Percentiles rank a stretch among this genome's conserved stretches.
These are phyloP conservation scores for Microsporum audouinii DNA, from an alignment of 2,329 filamentous ascomycete species.

Conservation along the genomic window DNA sequence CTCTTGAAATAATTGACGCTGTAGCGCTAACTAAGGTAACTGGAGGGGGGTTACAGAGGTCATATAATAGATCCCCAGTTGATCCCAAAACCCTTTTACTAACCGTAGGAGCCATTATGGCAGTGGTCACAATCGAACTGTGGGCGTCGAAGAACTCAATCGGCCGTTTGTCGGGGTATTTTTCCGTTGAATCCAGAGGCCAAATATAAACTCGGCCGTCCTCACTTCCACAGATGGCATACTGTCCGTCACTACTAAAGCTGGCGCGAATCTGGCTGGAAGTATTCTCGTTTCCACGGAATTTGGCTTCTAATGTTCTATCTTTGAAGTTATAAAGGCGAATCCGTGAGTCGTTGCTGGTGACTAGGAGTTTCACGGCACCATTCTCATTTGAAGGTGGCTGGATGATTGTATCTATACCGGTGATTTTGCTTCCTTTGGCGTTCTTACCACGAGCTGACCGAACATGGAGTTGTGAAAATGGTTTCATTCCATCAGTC, in stretches of 20 bases:
- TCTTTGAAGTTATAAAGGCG: constrained; percentile 81
- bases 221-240: constrained; percentile 87
- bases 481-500: constrained; percentile 74
- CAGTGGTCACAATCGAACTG: constrained; percentile 76
- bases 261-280: constrained; percentile 82
- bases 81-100: constrained; percentile 66
- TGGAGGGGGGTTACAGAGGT: constrained; percentile 88
- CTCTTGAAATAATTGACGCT: constrained; percentile 47
- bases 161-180: constrained; percentile 66
- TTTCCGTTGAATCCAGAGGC: constrained; percentile 54
- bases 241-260: constrained; percentile 75
- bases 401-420: constrained; percentile 63
- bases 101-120: constrained; percentile 68
- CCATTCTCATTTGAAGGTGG: constrained; percentile 47
- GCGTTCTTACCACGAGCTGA: constrained; percentile 86
- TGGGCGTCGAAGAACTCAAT: constrained; percentile 88
- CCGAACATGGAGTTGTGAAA: constrained; percentile 82
- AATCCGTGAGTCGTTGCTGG: constrained; percentile 87
- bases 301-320: constrained; percentile 75
- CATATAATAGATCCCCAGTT: constrained; percentile 87
- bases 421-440: constrained; percentile 94
- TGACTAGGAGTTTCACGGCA: constrained; percentile 74
- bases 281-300: constrained; percentile 80
- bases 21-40: constrained; percentile 67
- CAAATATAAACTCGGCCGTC: constrained; percentile 85